Evolutionary conservation across 2,329 filamentous ascomycete species (phyloP), one percentile per base, ranked within the genome.

Genomic region (Penicillium sp.): DNA sequence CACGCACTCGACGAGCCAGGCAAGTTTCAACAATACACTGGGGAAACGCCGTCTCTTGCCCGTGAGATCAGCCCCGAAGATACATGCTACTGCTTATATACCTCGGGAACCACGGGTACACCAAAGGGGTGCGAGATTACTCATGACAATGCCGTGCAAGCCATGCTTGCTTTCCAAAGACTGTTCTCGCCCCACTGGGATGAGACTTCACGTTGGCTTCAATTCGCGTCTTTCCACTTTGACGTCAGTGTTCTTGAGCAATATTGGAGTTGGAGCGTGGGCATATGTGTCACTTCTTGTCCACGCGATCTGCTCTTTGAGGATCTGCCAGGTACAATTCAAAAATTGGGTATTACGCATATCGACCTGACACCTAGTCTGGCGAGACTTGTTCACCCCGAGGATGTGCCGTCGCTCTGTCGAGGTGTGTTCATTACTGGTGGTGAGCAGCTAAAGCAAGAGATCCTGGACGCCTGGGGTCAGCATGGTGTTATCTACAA

Each of bases 221-320:
- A 96, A 62, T 96, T 96, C 62, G 91, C 91, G 1, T 90, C 89
- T 0, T 88, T 95, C 48, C 91, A 95, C 66, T 96, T 96, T 52
- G 91, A 96, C 59, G 90, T 96, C 4, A 93, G 88, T 1, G 86
- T 96, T 0, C 76, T 96, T 0, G 90, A 96, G 63, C 90, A 95
- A 61, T 96, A 91, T 65, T 96, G 89, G 89, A 93, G 85, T 49
- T 96, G 90, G 90, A 89, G 85, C 27, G 86, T 93, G 1, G 90
- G 90, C 1, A 90, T 96, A 26, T 84, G 86, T 4, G 79, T 96
- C 0, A 85, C 91, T 2, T 84, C 87, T 2, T 90, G 88, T 5
- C 86, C 88, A 0, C 80, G 88, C 55, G 90, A 96, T 63, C 64
- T 95, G 1, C 84, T 96, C 1, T 83, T 96, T 32, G 88, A 93